Evolutionary conservation across 176 grass and related monocot genomes (phyloP), one percentile per base, ranked within the genome.

Genomic region (Eragrostis curvula): DNA sequence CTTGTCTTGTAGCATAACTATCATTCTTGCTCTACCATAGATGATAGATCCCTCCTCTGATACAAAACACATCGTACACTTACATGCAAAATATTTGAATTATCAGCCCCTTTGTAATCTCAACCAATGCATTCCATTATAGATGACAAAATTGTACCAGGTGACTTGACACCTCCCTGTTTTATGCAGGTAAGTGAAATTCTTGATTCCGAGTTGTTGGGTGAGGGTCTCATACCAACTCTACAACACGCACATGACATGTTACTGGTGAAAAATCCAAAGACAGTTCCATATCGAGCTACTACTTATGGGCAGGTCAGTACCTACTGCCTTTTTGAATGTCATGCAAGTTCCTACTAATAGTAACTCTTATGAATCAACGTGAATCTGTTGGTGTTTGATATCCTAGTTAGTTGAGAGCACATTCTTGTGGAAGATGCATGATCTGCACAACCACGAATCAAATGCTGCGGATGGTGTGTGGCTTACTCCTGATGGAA

Each of bases 141-240:
- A 27, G 43, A 4, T 7, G 2, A n/a, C 9, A 44, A 53, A 21
- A 9, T 75, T n/a, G 40, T 7, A 66, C 20, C 28, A n/a, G 72
- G 1, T 12, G 9, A 63, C 61, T 71, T 68, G 51, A 25, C 68
- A 73, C 6, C 44, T 62, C 9, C 64, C 50, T 79, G 72, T 43
- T 79, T 73, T 73, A 45, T 89, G 61, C 81, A 98, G 96, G 86
- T 98, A 9, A 98, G 88, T 89, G 96, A 98, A 84, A 98, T 98
- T 84, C 75, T 98, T 67, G 92, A 95, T 77, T 98, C 96, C 27
- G 92, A 95, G 85, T 90, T 98, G 70, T 85, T 98, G 46, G 96
- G 96, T n/a, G 96, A 98, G 87, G 96, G 96, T 70, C 78, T 98
- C 49, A 95, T 98, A 84, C 96, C 95, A 62, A 95, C 90, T 79